Evolutionary conservation across 2,329 filamentous ascomycete genomes (phyloP).

Genomic region (Aspergillus fijiensis): DNA sequence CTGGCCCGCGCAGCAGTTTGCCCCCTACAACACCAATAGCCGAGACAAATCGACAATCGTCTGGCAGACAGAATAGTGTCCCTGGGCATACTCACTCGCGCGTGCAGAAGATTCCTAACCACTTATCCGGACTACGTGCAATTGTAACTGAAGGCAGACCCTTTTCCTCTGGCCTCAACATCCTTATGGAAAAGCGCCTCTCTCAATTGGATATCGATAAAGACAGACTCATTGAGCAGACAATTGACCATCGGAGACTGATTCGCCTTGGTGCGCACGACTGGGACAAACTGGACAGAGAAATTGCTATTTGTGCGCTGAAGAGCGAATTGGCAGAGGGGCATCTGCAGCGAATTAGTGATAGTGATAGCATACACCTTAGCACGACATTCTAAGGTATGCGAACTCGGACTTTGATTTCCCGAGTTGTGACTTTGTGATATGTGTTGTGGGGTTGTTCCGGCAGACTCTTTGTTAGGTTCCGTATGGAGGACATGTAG

Average conservation of each 20-base stretch:
- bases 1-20: constrained; percentile 39
- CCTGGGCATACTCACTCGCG: constrained; percentile 39
- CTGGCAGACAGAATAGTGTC: constrained; percentile 38
- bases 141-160: constrained; percentile 46
- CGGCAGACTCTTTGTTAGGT: no score
- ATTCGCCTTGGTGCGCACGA: constrained; percentile 46
- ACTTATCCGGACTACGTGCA: constrained; percentile 39
- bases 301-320: constrained; percentile 47
- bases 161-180: constrained; percentile 39
- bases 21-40: constrained; percentile 25
- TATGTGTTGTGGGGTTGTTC: no score
- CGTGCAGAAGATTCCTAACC: constrained; percentile 40
- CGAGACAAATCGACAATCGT: constrained; percentile 36
- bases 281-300: constrained; percentile 50
- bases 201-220: constrained; percentile 46
- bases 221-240: constrained; percentile 46
- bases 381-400: constrained; percentile 38
- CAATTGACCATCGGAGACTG: constrained; percentile 44
- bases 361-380: constrained; percentile 44
- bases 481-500: no score
- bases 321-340: constrained; percentile 51
- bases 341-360: constrained; percentile 48
- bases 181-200: constrained; percentile 45
- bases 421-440: no score
- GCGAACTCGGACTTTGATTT: no score